A percentile compares a stretch with the other conserved stretches of the same genome.
These are phyloP conservation scores for Eucalyptus grandis DNA, from an alignment of 345 rosid species.

Conservation along the genomic window DNA sequence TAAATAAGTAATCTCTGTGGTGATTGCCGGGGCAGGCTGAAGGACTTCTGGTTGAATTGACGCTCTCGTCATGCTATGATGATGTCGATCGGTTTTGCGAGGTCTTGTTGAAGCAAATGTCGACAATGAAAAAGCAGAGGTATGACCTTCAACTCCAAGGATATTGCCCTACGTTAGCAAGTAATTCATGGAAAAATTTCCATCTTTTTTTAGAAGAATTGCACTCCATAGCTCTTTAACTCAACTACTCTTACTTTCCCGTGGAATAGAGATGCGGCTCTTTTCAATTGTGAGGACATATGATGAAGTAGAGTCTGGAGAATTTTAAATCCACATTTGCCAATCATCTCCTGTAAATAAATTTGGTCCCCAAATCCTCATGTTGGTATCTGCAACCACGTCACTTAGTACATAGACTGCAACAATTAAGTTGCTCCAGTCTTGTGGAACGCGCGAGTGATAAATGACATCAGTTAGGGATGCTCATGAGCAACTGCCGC, in stretches of 20 bases:
- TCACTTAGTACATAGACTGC: not conserved
- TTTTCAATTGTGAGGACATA: not conserved
- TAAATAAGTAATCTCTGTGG: not conserved
- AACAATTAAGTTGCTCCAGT: not conserved
- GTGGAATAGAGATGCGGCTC: not conserved
- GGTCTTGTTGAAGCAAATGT: slow-evolving; percentile 52
- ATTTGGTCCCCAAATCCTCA: not conserved
- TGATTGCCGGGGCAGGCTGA: slow-evolving; percentile 43
- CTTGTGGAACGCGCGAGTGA: not conserved
- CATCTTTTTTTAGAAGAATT: not conserved
- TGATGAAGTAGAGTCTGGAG: not conserved
- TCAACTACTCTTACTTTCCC: not conserved
- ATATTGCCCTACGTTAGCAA: not conserved
- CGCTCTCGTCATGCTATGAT: slow-evolving; percentile 52
- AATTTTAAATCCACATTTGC: not conserved
- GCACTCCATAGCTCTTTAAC: too few relatives aligned
- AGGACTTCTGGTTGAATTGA: slow-evolving; percentile 68
- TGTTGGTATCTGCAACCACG: not conserved
- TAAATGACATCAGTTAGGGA: not conserved
- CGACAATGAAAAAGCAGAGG: slow-evolving; percentile 59
- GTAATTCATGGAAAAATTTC: not conserved
- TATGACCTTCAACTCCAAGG: slow-evolving; percentile 1
- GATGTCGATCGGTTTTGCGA: slow-evolving; percentile 54
- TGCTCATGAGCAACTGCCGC: not conserved
- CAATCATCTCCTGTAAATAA: not conserved